A percentile compares a stretch with the other conserved stretches of the same genome.
These are phyloP conservation scores for Cicer chorassanicum DNA, from an alignment of 306 rosid genomes.

Conservation along the genomic window DNA sequence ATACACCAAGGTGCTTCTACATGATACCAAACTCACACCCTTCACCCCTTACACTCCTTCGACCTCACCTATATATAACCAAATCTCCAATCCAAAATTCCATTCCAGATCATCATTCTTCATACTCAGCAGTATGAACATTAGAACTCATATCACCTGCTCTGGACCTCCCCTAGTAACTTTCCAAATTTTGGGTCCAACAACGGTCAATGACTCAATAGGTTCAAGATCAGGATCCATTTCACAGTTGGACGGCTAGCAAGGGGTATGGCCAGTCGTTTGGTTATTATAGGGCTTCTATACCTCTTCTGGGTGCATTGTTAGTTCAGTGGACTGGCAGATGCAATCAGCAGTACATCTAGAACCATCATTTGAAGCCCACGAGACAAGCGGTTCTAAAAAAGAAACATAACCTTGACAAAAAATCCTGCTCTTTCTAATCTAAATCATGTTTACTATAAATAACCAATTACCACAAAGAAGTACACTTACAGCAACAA, in stretches of 20 bases:
- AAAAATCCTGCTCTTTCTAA: background rate
- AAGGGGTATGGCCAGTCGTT: background rate
- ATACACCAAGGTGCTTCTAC: slow-evolving; percentile 2
- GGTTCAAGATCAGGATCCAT: too few relatives aligned
- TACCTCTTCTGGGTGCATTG: background rate
- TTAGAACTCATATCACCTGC: slow-evolving; percentile 5
- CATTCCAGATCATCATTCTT: background rate
- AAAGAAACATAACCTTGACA: background rate
- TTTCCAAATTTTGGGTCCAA: background rate
- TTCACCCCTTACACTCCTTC: background rate
- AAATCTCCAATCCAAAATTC: background rate
- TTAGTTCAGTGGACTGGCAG: background rate
- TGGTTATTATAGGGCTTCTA: slow-evolving; percentile 1
- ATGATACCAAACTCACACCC: background rate
- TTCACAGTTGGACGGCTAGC: slow-evolving; percentile 2
- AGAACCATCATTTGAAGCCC: background rate
- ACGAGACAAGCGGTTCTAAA: background rate
- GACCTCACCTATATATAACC: background rate
- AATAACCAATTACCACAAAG: background rate
- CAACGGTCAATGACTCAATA: background rate
- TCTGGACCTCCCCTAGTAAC: background rate
- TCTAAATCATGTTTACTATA: background rate
- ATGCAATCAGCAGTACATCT: background rate
- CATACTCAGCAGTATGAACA: background rate
- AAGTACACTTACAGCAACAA: slow-evolving; percentile 5